phyloP scores from a whole-genome alignment of 257 asterid genomes.

The Rauvolfia tetraphylla region DNA sequence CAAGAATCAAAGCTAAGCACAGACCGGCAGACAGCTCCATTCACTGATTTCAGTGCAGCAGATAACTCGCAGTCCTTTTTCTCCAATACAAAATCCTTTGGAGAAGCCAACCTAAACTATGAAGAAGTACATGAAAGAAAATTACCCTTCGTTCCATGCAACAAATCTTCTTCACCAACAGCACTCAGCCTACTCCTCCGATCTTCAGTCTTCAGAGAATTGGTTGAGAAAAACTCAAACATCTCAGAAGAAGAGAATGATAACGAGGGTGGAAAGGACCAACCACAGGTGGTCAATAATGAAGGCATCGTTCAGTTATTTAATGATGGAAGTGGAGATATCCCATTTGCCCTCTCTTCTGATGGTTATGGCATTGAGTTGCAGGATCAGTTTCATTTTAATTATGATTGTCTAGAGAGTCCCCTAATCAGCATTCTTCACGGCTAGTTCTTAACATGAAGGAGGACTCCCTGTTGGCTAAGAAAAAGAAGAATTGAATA shows the following conservation, averaged over 20 bases:
- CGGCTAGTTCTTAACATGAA: background rate
- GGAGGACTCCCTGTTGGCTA: background rate
- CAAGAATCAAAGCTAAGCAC: constrained; percentile 27
- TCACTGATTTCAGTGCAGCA: constrained; percentile 19
- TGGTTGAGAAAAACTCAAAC: constrained; percentile 49
- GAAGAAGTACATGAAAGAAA: constrained; percentile 29
- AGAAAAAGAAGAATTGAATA: constrained; percentile 1
- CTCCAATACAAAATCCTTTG: constrained; percentile 31
- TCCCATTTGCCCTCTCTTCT: constrained; percentile 32
- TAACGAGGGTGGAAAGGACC: constrained; percentile 11
- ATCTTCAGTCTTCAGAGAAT: constrained; percentile 53
- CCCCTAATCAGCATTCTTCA: constrained; percentile 13
- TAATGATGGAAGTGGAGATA: constrained; percentile 26
- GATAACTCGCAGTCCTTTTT: constrained; percentile 29
- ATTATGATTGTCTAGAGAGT: constrained; percentile 24
- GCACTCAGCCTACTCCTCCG: constrained; percentile 55
- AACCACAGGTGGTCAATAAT: constrained; percentile 12
- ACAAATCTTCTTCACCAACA: constrained; percentile 46
- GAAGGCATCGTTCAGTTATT: constrained; percentile 33
- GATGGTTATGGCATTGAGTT: constrained; percentile 26
- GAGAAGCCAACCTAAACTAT: constrained; percentile 26
- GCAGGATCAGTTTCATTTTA: constrained; percentile 30
- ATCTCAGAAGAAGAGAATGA: constrained; percentile 36
- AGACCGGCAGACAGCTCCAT: constrained; percentile 20
- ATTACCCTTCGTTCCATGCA: constrained; percentile 30